Conservation (phyloP, 2,329 filamentous ascomycete species). For the Colletotrichum lupini region DNA sequence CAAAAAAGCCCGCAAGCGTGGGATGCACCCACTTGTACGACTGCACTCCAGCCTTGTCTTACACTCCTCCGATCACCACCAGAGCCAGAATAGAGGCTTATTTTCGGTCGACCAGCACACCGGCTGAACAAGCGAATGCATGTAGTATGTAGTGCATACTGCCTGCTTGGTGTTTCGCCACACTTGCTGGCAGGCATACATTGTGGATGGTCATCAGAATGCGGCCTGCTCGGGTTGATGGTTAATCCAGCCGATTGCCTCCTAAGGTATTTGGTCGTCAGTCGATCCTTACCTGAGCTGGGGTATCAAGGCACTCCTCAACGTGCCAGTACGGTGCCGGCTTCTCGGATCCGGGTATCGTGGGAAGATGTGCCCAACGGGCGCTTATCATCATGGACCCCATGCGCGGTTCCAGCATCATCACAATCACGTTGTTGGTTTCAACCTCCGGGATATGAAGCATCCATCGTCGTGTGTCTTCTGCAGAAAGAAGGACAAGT, state of each 20-base stretch:
- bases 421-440: slow-evolving; percentile 5
- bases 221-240: neutral
- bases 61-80: neutral
- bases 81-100: neutral
- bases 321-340: neutral
- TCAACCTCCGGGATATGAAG: neutral
- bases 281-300: too few relatives aligned
- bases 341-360: slow-evolving; percentile 18
- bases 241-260: slow-evolving; percentile 6
- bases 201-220: too few relatives aligned
- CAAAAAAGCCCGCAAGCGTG: slow-evolving; percentile 1
- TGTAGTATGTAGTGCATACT: neutral
- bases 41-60: neutral
- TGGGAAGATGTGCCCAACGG: slow-evolving; percentile 3
- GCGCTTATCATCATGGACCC: slow-evolving; percentile 6
- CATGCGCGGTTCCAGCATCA: neutral
- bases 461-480: neutral
- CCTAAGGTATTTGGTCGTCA: too few relatives aligned
- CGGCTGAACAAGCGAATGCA: neutral
- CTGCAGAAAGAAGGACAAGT: neutral
- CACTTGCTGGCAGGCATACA: neutral
- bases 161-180: neutral
- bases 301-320: neutral
- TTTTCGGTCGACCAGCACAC: neutral
- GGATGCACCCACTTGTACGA: neutral